Evolutionary conservation across 2,329 filamentous ascomycete species (phyloP).

Genomic region (Rosellinia necatrix): DNA sequence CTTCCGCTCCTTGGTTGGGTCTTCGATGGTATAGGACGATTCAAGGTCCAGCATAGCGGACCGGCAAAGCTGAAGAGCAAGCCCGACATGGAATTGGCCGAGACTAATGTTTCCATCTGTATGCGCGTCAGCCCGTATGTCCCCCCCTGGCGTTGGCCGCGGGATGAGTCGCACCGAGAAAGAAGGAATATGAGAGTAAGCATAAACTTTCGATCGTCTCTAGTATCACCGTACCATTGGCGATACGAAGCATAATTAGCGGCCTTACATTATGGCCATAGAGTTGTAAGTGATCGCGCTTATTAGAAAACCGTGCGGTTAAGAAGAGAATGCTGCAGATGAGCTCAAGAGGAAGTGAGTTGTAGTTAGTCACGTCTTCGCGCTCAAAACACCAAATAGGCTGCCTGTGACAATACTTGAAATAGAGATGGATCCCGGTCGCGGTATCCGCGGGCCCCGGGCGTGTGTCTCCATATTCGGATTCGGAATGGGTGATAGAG

Average conservation of each 20-base stretch:
- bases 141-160: background rate
- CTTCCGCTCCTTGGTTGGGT: conserved; percentile 22
- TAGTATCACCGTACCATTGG: conserved; percentile 24
- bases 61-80: conserved; percentile 27
- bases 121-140: conserved; percentile 13
- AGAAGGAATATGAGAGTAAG: conserved; percentile 28
- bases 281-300: conserved; percentile 22
- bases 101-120: conserved; percentile 29
- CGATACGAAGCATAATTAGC: conserved; percentile 28
- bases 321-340: conserved; percentile 26
- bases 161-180: conserved; percentile 17
- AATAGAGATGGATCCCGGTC: conserved; percentile 25
- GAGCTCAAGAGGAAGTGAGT: conserved; percentile 26
- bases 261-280: conserved; percentile 29
- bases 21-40: conserved; percentile 19
- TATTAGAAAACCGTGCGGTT: conserved; percentile 26
- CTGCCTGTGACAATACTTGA: conserved; percentile 29
- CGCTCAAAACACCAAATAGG: conserved; percentile 30
- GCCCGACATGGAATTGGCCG: conserved; percentile 27
- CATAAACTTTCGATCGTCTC: conserved; percentile 30
- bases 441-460: conserved; percentile 23
- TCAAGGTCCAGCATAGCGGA: conserved; percentile 29
- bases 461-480: conserved; percentile 23
- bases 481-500: conserved; percentile 16
- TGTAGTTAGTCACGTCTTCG: conserved; percentile 25